Evolutionary conservation across 148 eudicot genomes (phyloP).

Genomic region (Hydrangea macrophylla): DNA sequence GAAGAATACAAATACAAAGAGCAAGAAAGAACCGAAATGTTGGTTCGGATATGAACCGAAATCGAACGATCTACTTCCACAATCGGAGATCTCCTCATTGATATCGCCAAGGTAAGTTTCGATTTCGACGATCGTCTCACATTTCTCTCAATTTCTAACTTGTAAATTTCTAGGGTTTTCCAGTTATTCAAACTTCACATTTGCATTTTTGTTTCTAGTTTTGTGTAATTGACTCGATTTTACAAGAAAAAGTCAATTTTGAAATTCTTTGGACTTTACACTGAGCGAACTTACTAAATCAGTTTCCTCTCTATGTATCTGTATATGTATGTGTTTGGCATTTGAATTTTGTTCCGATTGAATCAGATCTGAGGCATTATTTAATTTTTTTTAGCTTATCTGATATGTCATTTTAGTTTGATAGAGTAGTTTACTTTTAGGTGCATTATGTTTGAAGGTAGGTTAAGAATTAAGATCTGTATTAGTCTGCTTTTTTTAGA

Average conservation of each 20-base stretch:
- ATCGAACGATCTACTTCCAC: slow-evolving; percentile 39
- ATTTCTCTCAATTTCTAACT: slow-evolving; percentile 10
- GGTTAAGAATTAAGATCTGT: slow-evolving; percentile 1
- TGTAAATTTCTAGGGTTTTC: slow-evolving; percentile 20
- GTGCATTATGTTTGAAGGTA: slow-evolving; percentile 5
- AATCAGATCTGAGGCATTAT: slow-evolving; percentile 23
- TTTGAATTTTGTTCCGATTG: background rate
- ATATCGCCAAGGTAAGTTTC: slow-evolving; percentile 37
- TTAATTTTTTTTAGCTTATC: slow-evolving; percentile 3
- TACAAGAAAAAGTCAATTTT: background rate
- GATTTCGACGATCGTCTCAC: slow-evolving; percentile 23
- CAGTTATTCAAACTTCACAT: background rate
- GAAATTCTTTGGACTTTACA: background rate
- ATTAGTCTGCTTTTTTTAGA: background rate
- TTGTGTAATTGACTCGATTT: background rate
- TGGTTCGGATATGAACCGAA: slow-evolving; percentile 30
- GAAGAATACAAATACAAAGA: background rate
- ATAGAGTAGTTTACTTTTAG: slow-evolving; percentile 8
- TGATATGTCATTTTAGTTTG: slow-evolving; percentile 5
- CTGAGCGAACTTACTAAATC: background rate
- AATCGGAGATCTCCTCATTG: slow-evolving; percentile 45
- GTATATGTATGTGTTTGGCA: background rate
- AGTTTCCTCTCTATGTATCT: background rate
- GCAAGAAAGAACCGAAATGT: slow-evolving; percentile 27
- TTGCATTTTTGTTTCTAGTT: background rate